phyloP scores from a whole-genome alignment of 257 asterid species.

The Sherardia arvensis region DNA sequence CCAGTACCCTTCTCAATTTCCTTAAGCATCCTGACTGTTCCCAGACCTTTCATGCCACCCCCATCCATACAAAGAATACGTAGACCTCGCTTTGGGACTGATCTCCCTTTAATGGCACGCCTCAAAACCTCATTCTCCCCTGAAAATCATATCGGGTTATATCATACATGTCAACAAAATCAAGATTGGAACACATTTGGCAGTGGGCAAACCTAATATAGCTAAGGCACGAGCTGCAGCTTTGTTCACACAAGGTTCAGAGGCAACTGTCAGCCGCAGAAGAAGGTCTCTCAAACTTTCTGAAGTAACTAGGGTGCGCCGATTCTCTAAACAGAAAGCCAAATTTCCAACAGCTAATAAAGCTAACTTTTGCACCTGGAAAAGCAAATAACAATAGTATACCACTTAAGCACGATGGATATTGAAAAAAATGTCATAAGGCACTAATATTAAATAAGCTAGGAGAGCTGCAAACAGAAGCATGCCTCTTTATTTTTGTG shows the following conservation, averaged over 20 bases:
- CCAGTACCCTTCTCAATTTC: constrained; percentile 95
- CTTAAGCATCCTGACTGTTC: constrained; percentile 85
- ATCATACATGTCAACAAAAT: constrained; percentile 9
- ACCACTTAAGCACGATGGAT: constrained; percentile 15
- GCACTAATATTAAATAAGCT: background rate
- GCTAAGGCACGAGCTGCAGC: constrained; percentile 99
- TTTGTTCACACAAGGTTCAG: constrained; percentile 70
- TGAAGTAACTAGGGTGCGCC: constrained; percentile 71
- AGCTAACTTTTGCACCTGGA: constrained; percentile 87
- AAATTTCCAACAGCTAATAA: constrained; percentile 84
- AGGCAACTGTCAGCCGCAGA: constrained; percentile 69
- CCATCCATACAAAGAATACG: constrained; percentile 98
- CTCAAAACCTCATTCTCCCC: constrained; percentile 96
- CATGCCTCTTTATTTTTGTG: constrained; percentile 87
- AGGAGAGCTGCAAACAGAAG: constrained; percentile 17
- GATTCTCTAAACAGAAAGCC: constrained; percentile 90
- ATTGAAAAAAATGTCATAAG: constrained; percentile 10
- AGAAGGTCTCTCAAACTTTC: constrained; percentile 98
- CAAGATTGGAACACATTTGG: background rate
- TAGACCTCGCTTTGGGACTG: constrained; percentile 81
- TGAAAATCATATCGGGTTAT: constrained; percentile 23
- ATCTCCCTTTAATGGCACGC: constrained; percentile 82
- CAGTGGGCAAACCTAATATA: constrained; percentile 58
- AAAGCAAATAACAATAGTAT: constrained; percentile 3
- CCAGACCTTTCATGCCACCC: constrained; percentile 99